Evolutionary conservation across 179 eudicot species (phyloP), one percentile per base, ranked within the genome.

Genomic region (Camellia oleifera): DNA sequence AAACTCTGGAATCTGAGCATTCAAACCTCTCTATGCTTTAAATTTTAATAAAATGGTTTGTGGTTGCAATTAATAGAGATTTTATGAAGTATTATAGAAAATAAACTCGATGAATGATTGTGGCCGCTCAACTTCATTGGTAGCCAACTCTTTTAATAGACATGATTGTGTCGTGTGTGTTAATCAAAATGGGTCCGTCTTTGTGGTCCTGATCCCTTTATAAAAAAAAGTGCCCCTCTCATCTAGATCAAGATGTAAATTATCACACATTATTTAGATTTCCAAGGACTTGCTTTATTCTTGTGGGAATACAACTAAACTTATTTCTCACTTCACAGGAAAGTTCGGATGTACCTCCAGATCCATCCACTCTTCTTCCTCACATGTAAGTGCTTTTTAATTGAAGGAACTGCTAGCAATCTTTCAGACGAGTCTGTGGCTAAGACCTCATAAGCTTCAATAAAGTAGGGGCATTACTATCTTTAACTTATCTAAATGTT

Each of bases 321-420:
- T 69, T 50, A 3, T 62, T 60, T 13, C 66, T 23, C 65, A 4
- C 57, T 80, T 79, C 63, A 77, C 90, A 87, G 90, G 92, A 74
- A 45, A 87, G 85, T 78, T 54, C 80, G 14, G 90, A 87, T 75
- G 80, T 77, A 50, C 82, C 87, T 7, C 62, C 81, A 50, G 87
- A 85, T 53, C 85, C 85, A 26, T 75, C 87, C 44, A 89, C 92
- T 45, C 74, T 78, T 61, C 84, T 89, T 58, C 92, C 92, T 80
- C 84, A 82, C 72, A 81, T 87, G 79, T 87, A 79, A 77, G 44
- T 67, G 32, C 62, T 3, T 46, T 10, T 58, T 60, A n/a, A 64
- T 5, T 60, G 53, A 69, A 69, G 56, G 57, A 69, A 50, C 17
- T 68, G n/a, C 66, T 66, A 58, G 65, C 53, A 66, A 72, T 69